Conservation (phyloP, 2,329 filamentous ascomycete genomes). For the Cercospora sp. region DNA sequence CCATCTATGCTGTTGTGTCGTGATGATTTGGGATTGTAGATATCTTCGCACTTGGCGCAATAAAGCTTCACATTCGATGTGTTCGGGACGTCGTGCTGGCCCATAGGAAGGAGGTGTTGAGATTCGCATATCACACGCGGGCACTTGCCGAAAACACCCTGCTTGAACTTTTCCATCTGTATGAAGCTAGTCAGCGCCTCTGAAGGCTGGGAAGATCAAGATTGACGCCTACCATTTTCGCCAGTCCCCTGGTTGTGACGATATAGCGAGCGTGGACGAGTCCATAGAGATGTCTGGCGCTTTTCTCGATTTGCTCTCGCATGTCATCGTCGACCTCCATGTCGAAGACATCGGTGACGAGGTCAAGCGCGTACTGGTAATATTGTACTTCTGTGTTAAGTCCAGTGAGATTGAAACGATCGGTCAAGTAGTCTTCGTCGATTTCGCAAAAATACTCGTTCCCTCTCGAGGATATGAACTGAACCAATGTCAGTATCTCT, state of each 20-base stretch:
- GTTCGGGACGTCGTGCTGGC: slow-evolving; percentile 84
- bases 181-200: slow-evolving; percentile 9
- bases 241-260: slow-evolving; percentile 87
- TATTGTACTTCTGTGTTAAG: slow-evolving; percentile 97
- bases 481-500: slow-evolving; percentile 22
- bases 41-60: slow-evolving; percentile 94
- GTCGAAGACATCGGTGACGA: slow-evolving; percentile 97
- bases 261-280: slow-evolving; percentile 96
- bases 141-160: slow-evolving; percentile 96
- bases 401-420: slow-evolving; percentile 96
- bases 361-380: slow-evolving; percentile 96
- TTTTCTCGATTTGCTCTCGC: slow-evolving; percentile 97
- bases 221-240: slow-evolving; percentile 76
- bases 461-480: slow-evolving; percentile 97
- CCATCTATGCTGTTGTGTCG: slow-evolving; percentile 94
- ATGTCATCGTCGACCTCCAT: slow-evolving; percentile 98
- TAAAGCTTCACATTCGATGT: slow-evolving; percentile 93
- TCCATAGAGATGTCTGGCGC: slow-evolving; percentile 90
- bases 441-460: slow-evolving; percentile 99
- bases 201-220: not conserved
- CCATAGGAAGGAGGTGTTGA: slow-evolving; percentile 91
- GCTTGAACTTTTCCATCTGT: slow-evolving; percentile 98
- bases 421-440: slow-evolving; percentile 96
- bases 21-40: slow-evolving; percentile 97
- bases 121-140: slow-evolving; percentile 93